Evolutionary conservation across 352 stramenopile species (phyloP).

Genomic region (Phytophthora sansomeana): DNA sequence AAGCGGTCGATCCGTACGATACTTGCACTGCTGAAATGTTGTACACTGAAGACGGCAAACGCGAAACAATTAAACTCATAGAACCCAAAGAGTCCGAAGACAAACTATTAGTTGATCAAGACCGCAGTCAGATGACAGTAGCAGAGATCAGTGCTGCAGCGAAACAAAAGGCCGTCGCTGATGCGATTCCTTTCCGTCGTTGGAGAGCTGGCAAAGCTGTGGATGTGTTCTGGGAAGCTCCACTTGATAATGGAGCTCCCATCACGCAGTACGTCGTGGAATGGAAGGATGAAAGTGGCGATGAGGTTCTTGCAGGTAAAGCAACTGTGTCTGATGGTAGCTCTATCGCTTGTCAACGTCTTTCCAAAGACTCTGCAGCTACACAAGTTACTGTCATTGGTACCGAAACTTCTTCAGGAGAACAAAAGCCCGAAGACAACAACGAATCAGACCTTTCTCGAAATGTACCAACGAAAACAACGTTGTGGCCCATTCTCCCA

Average conservation of each 20-base stretch:
- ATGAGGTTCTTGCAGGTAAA: conserved; percentile 37
- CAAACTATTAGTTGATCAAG: conserved; percentile 14
- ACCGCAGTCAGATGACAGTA: conserved; percentile 33
- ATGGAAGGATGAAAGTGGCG: conserved; percentile 65
- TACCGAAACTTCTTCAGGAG: not conserved
- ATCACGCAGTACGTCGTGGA: conserved; percentile 76
- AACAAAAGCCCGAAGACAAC: not conserved
- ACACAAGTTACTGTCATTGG: too few relatives aligned
- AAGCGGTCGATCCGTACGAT: conserved; percentile 68
- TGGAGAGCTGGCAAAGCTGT: conserved; percentile 78
- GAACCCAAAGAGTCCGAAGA: conserved; percentile 38
- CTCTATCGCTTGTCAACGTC: too few relatives aligned
- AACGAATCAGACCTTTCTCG: not conserved
- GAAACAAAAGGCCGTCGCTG: conserved; percentile 37
- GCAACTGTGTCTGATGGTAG: too few relatives aligned
- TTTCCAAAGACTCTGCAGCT: too few relatives aligned
- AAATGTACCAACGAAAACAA: conserved; percentile 52
- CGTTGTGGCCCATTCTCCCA: conserved; percentile 68
- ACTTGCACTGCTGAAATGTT: conserved; percentile 66
- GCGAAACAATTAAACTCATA: conserved; percentile 74
- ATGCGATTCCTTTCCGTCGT: conserved; percentile 56
- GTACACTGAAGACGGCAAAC: conserved; percentile 63
- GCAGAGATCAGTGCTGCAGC: conserved; percentile 59
- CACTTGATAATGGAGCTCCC: conserved; percentile 61
- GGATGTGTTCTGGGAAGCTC: conserved; percentile 74